Percentiles rank a stretch among this genome's conserved stretches.
Evolutionary conservation across 2,329 filamentous ascomycete species (phyloP).

Genomic region (Didymella keratinophila): DNA sequence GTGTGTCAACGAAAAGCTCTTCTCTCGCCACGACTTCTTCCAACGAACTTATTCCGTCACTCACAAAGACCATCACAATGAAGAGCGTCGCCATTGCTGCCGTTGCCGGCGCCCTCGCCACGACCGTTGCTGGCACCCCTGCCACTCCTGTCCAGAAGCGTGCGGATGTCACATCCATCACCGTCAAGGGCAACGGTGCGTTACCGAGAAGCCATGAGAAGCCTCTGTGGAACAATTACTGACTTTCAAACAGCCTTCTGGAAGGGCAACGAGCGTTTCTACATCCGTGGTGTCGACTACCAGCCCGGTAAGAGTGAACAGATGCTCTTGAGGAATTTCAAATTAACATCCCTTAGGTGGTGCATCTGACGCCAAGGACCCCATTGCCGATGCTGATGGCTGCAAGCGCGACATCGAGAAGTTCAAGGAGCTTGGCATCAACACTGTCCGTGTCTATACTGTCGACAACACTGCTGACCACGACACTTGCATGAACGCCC

Average conservation of each 20-base stretch:
- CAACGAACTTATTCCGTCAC: constrained; percentile 18
- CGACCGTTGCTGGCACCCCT: constrained; percentile 54
- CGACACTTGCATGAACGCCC: constrained; percentile 81
- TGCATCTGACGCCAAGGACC: constrained; percentile 71
- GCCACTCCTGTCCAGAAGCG: constrained; percentile 51
- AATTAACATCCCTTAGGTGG: constrained; percentile 56
- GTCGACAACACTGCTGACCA: constrained; percentile 86
- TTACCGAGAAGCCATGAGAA: neutral
- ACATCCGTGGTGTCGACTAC: constrained; percentile 70
- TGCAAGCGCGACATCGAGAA: constrained; percentile 82
- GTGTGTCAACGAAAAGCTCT: constrained; percentile 10
- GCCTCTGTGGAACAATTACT: constrained; percentile 23
- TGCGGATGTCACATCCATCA: constrained; percentile 60
- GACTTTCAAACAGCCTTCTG: constrained; percentile 62
- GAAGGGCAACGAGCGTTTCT: constrained; percentile 67
- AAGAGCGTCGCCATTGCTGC: constrained; percentile 60
- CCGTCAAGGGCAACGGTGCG: constrained; percentile 68
- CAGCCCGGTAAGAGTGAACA: constrained; percentile 58
- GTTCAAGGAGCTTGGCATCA: constrained; percentile 87
- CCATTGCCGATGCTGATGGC: constrained; percentile 72
- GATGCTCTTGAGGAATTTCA: neutral
- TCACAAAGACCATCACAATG: constrained; percentile 52
- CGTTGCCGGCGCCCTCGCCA: constrained; percentile 56
- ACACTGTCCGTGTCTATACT: constrained; percentile 91
- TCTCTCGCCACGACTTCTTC: constrained; percentile 7